Evolutionary conservation across 805 yeast genomes (phyloP).

Genomic region (Dipodascus albidus): DNA sequence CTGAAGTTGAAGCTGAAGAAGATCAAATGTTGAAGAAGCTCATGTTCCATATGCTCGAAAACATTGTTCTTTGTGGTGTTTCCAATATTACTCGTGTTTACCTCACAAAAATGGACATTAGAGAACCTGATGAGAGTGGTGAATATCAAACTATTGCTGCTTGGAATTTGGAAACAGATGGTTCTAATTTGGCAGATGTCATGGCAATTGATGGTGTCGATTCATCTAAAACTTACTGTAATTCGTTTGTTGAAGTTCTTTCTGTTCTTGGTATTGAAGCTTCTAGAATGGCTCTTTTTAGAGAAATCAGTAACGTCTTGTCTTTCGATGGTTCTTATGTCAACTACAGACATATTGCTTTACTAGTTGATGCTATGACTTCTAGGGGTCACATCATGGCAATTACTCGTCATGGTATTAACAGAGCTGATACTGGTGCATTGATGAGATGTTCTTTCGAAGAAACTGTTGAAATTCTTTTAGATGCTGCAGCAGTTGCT

Average conservation of each 20-base stretch:
- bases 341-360: constrained; percentile 95
- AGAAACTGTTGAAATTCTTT: constrained; percentile 94
- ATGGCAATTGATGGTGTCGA: constrained; percentile 95
- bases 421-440: constrained; percentile 97
- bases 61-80: constrained; percentile 91
- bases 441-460: constrained; percentile 98
- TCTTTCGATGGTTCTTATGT: constrained; percentile 99
- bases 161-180: constrained; percentile 98
- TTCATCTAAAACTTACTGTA: constrained; percentile 79
- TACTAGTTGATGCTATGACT: constrained; percentile 96
- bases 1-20: constrained; percentile 91
- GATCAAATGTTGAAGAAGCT: constrained; percentile 92
- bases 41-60: constrained; percentile 92
- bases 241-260: constrained; percentile 90
- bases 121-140: constrained; percentile 55
- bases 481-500: constrained; percentile 97
- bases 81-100: constrained; percentile 84
- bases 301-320: constrained; percentile 91
- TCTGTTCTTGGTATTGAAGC: constrained; percentile 98
- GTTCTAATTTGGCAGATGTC: constrained; percentile 90
- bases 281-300: constrained; percentile 85
- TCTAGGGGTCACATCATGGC: constrained; percentile 98
- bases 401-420: constrained; percentile 98
- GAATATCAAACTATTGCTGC: constrained; percentile 83
- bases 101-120: constrained; percentile 34